These are phyloP conservation scores for Coemansia reversa DNA, from an alignment of 192 early-diverging fungal species.

Conservation along the genomic window DNA sequence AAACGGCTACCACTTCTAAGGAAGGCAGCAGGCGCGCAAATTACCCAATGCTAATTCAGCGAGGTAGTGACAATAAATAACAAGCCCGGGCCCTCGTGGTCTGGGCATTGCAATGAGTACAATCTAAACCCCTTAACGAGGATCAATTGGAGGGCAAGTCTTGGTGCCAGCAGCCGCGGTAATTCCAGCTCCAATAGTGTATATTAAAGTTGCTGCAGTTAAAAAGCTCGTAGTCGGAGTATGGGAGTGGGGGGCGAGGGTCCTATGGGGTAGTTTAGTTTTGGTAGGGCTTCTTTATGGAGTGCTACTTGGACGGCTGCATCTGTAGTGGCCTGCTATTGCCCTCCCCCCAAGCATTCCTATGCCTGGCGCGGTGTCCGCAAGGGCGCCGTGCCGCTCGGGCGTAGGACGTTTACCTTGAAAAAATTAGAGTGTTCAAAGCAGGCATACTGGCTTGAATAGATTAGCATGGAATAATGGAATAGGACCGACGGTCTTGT, in stretches of 20 bases:
- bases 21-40: slow-evolving; percentile 63
- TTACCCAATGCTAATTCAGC: slow-evolving; percentile 58
- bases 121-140: slow-evolving; percentile 53
- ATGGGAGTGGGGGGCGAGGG: slow-evolving; percentile 29
- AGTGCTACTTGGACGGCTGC: slow-evolving; percentile 14
- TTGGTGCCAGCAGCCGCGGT: slow-evolving; percentile 55
- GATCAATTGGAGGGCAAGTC: slow-evolving; percentile 59
- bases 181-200: slow-evolving; percentile 60
- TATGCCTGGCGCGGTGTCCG: slow-evolving; percentile 21
- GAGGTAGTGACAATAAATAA: slow-evolving; percentile 59
- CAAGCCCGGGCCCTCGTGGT: slow-evolving; percentile 38
- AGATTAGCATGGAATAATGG: slow-evolving; percentile 71
- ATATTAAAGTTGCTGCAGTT: slow-evolving; percentile 65
- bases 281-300: not conserved
- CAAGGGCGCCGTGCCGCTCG: slow-evolving; percentile 6
- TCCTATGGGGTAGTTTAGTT: slow-evolving; percentile 27
- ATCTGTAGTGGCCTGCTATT: slow-evolving; percentile 14
- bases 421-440: slow-evolving; percentile 69
- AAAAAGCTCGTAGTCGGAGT: slow-evolving; percentile 61
- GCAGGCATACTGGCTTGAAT: slow-evolving; percentile 61
- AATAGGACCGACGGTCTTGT: slow-evolving; percentile 65
- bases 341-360: slow-evolving; percentile 27
- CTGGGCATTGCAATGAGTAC: slow-evolving; percentile 55
- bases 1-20: slow-evolving; percentile 64
- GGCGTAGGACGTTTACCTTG: slow-evolving; percentile 59